phyloP scores from a whole-genome alignment of 192 early-diverging fungal species.

The Coemansia sp. region DNA sequence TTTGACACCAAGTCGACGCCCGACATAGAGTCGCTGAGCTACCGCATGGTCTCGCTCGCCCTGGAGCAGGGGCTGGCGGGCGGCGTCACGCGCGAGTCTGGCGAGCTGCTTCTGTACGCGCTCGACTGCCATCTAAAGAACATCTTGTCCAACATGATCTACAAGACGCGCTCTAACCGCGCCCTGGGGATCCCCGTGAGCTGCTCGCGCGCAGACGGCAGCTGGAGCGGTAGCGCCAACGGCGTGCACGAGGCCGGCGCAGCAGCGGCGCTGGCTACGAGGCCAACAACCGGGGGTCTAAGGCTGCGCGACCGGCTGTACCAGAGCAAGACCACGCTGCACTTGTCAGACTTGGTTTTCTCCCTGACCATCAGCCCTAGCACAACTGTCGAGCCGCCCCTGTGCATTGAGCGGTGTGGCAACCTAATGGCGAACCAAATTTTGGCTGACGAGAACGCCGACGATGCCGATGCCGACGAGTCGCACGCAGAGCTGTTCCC shows the following conservation, averaged over 20 bases:
- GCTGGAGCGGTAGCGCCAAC: neutral
- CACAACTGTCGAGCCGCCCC: constrained; percentile 65
- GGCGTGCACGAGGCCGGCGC: neutral
- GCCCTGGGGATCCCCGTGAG: constrained; percentile 59
- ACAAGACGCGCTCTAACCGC: constrained; percentile 66
- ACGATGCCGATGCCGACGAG: constrained; percentile 14
- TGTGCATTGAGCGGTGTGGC: constrained; percentile 63
- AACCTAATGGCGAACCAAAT: constrained; percentile 61
- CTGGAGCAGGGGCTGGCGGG: constrained; percentile 69
- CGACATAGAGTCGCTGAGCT: constrained; percentile 63
- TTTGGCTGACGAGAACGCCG: constrained; percentile 22
- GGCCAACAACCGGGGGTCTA: constrained; percentile 41
- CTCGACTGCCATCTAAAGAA: constrained; percentile 74
- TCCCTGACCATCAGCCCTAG: constrained; percentile 67
- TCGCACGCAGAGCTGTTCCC: constrained; percentile 16
- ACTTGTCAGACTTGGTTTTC: constrained; percentile 65
- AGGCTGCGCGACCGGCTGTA: constrained; percentile 53
- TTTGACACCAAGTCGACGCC: constrained; percentile 69
- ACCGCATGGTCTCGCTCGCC: constrained; percentile 70
- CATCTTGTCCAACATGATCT: constrained; percentile 68
- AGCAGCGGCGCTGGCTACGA: neutral
- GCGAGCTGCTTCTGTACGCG: constrained; percentile 68
- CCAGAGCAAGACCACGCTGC: constrained; percentile 51
- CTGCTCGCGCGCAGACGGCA: neutral
- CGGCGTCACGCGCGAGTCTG: constrained; percentile 63